Evolutionary conservation across 306 rosid species (phyloP), one percentile per base, ranked within the genome.

Genomic region (Glycine latifolia): DNA sequence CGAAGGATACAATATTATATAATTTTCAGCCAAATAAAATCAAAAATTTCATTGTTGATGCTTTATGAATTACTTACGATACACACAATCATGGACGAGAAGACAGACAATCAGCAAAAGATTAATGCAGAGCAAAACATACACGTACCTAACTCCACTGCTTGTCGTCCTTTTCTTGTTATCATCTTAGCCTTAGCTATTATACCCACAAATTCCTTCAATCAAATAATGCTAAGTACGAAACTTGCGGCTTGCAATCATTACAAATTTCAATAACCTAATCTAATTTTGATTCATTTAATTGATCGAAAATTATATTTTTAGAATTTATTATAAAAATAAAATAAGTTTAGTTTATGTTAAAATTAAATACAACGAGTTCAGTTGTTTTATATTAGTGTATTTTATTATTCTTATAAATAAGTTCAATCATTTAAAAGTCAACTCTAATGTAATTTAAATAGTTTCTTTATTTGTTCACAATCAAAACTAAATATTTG

Each of bases 91-190:
- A 62, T 49, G 15, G 10, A 49, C 2, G 39, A 63, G 41, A 63
- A 63, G 81, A 77, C 50, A 50, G 2, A n/a, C 62, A 48, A 76
- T 8, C 5, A 49, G 12, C 11, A 43, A 75, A 75, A 3, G 10
- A 75, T 44, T 54, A 75, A 60, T 7, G n/a, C 10, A n/a, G 4
- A 53, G 65, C 10, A 6, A 13, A 73, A 53, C 62, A 13, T 26
- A 3, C 44, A 39, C 44, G 7, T 76, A 61, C 75, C 81, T 37
- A 66, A 78, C 75, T 78, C 81, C 81, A 53, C 81, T 49, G 39
- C 44, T 39, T 15, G 15, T 10, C 31, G 37, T 77, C 63, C 13
- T 49, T 35, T 63, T 77, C 79, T 20, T 7, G 39, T 49, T 65
- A 62, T 63, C 71, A 48, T 12, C 17, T 4, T 46, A 0, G 10